Base-by-base conservation (phyloP, 2,329 filamentous ascomycete species). In the Hirsutella thompsonii region DNA sequence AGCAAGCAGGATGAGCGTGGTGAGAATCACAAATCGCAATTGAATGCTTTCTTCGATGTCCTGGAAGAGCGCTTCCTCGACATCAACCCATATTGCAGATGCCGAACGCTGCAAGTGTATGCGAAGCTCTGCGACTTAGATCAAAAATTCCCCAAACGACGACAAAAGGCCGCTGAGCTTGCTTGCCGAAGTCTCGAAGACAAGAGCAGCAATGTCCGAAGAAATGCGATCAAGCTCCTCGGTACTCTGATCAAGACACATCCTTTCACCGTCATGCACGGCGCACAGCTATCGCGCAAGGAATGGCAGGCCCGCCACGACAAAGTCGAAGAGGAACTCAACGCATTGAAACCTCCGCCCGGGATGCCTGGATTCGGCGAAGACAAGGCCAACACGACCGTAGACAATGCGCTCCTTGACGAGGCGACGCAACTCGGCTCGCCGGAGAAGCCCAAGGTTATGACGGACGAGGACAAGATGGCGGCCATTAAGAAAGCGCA, bases 11-110 rank as follows among this genome's bases (percentile, higher is more conserved):
- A 93, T 55, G 90, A 96, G 58, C 78, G 86, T 39, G 85, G 81
- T 52, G 90, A 96, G 52, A 92, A 92, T 57, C 82, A 90, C 67
- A 94, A 94, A 61, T 87, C 83, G 0, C 92, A 98, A 58, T 83
- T 98, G 45, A 92, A 93, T 50, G 88, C 89, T 18, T 98, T 96
- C 58, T 96, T 96, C 54, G 90, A 96, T 53, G 89, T 96, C 0
- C 69, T 98, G 2, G 89, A 98, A 57, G 90, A 96, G 63, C 80
- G 92, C 11, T 98, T 98, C 61, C 71, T 96, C 38, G 92, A 98
- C 53, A 77, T 94, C 54, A 98, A 96, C 60, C 93, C 92, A 0
- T 98, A 96, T 63, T 95, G 88, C 57, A 78, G 92, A 54, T 93
- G 84, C 61, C 76, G 90, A 51, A 80, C 87, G 2, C 85, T 98